These are phyloP conservation scores for Tetraselmis striata DNA, from an alignment of 139 green algal species.

Conservation along the genomic window DNA sequence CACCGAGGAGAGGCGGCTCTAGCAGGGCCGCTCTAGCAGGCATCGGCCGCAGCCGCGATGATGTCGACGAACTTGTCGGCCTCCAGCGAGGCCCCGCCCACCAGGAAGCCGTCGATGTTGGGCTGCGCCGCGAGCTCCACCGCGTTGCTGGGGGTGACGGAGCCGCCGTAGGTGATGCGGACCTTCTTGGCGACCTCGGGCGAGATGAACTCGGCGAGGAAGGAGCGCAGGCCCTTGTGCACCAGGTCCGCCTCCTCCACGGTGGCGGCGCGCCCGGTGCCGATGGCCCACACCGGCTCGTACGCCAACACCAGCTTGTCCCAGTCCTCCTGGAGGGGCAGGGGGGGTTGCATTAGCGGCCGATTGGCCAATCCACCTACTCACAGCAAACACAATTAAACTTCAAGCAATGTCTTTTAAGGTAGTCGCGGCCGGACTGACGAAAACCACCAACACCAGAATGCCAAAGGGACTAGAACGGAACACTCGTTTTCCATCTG, in stretches of 20 bases:
- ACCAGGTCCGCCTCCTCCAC: conserved; percentile 9
- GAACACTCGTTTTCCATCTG: too few relatives aligned
- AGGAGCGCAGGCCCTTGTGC: conserved; percentile 7
- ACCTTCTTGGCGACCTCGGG: not conserved
- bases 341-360: too few relatives aligned
- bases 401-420: too few relatives aligned
- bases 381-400: too few relatives aligned
- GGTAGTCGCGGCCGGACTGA: too few relatives aligned
- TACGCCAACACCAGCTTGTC: conserved; percentile 13
- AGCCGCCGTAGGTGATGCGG: conserved; percentile 11
- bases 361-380: too few relatives aligned
- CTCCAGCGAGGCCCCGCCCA: too few relatives aligned
- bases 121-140: conserved; percentile 4
- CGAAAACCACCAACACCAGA: too few relatives aligned
- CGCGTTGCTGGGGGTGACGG: conserved; percentile 10
- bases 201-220: conserved; percentile 8
- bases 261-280: conserved; percentile 11
- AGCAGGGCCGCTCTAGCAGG: too few relatives aligned
- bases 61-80: conserved; percentile 1
- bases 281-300: conserved; percentile 19
- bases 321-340: too few relatives aligned
- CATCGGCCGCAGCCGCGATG: not conserved
- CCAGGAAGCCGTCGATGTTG: conserved; percentile 14
- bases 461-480: too few relatives aligned
- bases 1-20: too few relatives aligned